Conservation (phyloP, 805 yeast species). For the Pichia kluyveri region DNA sequence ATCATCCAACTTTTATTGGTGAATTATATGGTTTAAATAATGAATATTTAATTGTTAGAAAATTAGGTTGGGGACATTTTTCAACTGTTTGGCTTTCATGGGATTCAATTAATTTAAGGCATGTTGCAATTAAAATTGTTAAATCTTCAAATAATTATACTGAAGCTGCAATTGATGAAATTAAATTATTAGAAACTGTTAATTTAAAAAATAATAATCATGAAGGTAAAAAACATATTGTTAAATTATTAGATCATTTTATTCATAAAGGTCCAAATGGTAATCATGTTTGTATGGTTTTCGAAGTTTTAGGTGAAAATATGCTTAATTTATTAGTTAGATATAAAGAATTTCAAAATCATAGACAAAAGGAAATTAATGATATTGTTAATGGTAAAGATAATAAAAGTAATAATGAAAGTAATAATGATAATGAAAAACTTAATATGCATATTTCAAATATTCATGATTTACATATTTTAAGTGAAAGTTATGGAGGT, state of each 20-base stretch:
- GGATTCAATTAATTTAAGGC: slow-evolving; percentile 29
- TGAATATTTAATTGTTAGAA: slow-evolving; percentile 41
- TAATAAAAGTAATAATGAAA: slow-evolving; percentile 1
- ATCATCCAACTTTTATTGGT: slow-evolving; percentile 52
- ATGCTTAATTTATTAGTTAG: slow-evolving; percentile 41
- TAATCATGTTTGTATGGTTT: slow-evolving; percentile 55
- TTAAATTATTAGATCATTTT: slow-evolving; percentile 47
- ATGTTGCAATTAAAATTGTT: slow-evolving; percentile 57
- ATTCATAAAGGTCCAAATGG: slow-evolving; percentile 54
- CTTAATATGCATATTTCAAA: slow-evolving; percentile 14
- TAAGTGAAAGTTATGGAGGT: slow-evolving; percentile 39
- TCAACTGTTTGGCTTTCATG: slow-evolving; percentile 63
- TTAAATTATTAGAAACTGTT: slow-evolving; percentile 35
- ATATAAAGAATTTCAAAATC: slow-evolving; percentile 32
- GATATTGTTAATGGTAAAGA: slow-evolving; percentile 1
- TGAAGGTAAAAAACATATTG: slow-evolving; percentile 44
- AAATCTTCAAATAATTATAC: slow-evolving; percentile 43
- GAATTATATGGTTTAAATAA: slow-evolving; percentile 40
- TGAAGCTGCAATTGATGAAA: slow-evolving; percentile 61
- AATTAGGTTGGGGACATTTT: slow-evolving; percentile 67
- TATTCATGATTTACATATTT: slow-evolving; percentile 26
- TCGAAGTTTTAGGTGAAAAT: slow-evolving; percentile 57
- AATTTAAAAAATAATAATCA: slow-evolving; percentile 27
- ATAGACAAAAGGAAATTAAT: slow-evolving; percentile 20
- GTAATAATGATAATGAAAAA: slow-evolving; percentile 2